Base-by-base conservation (phyloP, 2,329 filamentous ascomycete species). In the Hansfordia pulvinata region DNA sequence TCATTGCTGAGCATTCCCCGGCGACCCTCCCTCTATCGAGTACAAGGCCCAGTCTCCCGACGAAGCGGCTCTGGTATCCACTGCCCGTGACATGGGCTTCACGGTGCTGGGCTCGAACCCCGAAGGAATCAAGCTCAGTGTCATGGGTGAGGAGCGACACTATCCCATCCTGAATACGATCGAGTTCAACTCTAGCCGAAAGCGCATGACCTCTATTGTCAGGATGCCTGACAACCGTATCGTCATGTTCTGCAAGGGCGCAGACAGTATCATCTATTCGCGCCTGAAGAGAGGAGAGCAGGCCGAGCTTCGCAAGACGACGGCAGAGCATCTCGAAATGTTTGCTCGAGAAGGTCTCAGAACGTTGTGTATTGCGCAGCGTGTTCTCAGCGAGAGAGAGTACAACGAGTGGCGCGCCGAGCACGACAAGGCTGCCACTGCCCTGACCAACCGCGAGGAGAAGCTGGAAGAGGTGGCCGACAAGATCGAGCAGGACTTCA, bases 1-100 rank as follows among this genome's bases (percentile, higher is more conserved):
- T 98, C 33, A 88, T 98, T 34, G 80, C 88, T 1, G 90, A 98
- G 49, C 76, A 76, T 36, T 76, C 1, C 84, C 86, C 1, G 88
- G 86, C n/a, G 83, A 96, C 40, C 79, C 78, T 17, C 88, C 90
- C 0, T 81, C 69, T 50, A 90, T 98, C 43, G 69, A 86, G 16
- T 98, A 94, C 66, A 96, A 92, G 56, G 90, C 90, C 0, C 90
- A 98, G 47, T 96, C 86, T 20, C 90, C 90, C 1, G 90, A 98
- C 44, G 90, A 98, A 54, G 85, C 90, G 28, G 90, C 90, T 9
- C 62, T 98, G 10, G 90, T 98, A 6, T 74, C 86, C 11, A 96
- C 92, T 15, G 90, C 92, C 33, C 79, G 86, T 31, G 92, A 98
- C 42, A 84, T 88, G 58, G 90, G 90, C 4, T 96, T 93, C 46